phyloP scores from a whole-genome alignment of 768 basidiomycete genomes.

The Tubosaeta sp. region DNA sequence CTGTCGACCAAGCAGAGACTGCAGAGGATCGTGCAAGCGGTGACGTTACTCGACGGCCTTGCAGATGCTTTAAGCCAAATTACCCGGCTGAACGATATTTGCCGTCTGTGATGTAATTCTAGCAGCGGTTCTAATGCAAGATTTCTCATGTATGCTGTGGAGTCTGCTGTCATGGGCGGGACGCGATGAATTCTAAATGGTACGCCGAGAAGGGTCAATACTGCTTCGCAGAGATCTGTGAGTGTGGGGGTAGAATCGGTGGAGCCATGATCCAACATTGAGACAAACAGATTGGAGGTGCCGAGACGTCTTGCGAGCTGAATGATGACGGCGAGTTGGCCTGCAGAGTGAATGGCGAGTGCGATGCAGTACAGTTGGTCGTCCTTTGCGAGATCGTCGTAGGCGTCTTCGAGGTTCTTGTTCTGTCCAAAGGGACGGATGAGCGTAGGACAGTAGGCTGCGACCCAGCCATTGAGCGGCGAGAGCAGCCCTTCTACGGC shows the following conservation, averaged over 20 bases:
- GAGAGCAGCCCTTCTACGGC: slow-evolving; percentile 91
- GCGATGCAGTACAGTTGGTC: slow-evolving; percentile 92
- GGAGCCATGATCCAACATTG: slow-evolving; percentile 96
- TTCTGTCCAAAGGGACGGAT: slow-evolving; percentile 94
- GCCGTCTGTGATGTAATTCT: slow-evolving; percentile 72
- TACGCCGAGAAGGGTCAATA: slow-evolving; percentile 87
- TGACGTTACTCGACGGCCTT: too few relatives aligned
- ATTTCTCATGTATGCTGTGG: slow-evolving; percentile 84
- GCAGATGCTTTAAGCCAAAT: slow-evolving; percentile 98
- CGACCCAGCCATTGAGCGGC: slow-evolving; percentile 98
- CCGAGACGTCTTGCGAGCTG: slow-evolving; percentile 92
- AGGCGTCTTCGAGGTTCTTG: slow-evolving; percentile 70
- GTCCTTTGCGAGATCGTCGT: slow-evolving; percentile 80
- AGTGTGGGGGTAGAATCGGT: slow-evolving; percentile 93
- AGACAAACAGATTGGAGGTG: slow-evolving; percentile 87
- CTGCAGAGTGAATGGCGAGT: slow-evolving; percentile 94
- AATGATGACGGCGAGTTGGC: slow-evolving; percentile 96
- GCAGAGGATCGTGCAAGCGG: too few relatives aligned
- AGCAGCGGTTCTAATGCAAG: slow-evolving; percentile 85
- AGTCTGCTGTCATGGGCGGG: slow-evolving; percentile 87
- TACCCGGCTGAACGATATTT: slow-evolving; percentile 83
- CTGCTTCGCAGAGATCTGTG: slow-evolving; percentile 91
- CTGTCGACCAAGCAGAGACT: too few relatives aligned
- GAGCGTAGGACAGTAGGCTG: slow-evolving; percentile 89
- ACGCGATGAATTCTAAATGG: slow-evolving; percentile 92